A percentile compares a stretch with the other conserved stretches of the same genome.
Evolutionary conservation across 352 stramenopile genomes (phyloP).

Genomic region (Saprolegnia parasitica): DNA sequence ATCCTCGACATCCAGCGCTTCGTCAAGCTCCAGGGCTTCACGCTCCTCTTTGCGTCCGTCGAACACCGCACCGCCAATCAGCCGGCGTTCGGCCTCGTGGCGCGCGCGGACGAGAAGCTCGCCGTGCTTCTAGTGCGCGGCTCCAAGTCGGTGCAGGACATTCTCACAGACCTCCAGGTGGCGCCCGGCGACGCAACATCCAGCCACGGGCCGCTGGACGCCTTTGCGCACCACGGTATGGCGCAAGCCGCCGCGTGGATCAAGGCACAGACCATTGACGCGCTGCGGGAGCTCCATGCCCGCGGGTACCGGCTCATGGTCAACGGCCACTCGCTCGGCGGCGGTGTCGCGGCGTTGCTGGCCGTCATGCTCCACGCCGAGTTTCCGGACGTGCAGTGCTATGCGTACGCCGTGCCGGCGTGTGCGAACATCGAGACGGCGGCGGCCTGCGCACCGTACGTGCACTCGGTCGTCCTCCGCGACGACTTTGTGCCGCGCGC

Average conservation of each 20-base stretch:
- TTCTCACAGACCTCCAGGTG: constrained; percentile 80
- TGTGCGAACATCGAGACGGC: constrained; percentile 80
- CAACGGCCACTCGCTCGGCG: constrained; percentile 73
- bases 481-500: constrained; percentile 81
- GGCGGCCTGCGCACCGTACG: constrained; percentile 67
- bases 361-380: constrained; percentile 84
- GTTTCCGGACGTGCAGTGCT: constrained; percentile 75
- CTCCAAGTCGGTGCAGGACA: constrained; percentile 82
- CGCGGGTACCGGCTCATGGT: constrained; percentile 82
- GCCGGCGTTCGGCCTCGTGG: constrained; percentile 71
- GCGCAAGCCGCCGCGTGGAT: constrained; percentile 84
- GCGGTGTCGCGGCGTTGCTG: constrained; percentile 65
- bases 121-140: constrained; percentile 74
- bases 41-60: constrained; percentile 75
- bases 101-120: constrained; percentile 74
- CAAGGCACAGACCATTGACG: constrained; percentile 74
- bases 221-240: constrained; percentile 85
- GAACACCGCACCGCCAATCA: constrained; percentile 76
- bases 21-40: constrained; percentile 69
- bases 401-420: constrained; percentile 79
- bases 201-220: constrained; percentile 66
- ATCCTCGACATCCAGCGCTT: constrained; percentile 82
- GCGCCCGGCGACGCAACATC: constrained; percentile 56
- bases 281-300: constrained; percentile 59
- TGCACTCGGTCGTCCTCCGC: constrained; percentile 78